Evolutionary conservation across 1,139 yeast species (phyloP), one percentile per base, ranked within the genome.

Genomic region (Saccharomycopsis phalli): DNA sequence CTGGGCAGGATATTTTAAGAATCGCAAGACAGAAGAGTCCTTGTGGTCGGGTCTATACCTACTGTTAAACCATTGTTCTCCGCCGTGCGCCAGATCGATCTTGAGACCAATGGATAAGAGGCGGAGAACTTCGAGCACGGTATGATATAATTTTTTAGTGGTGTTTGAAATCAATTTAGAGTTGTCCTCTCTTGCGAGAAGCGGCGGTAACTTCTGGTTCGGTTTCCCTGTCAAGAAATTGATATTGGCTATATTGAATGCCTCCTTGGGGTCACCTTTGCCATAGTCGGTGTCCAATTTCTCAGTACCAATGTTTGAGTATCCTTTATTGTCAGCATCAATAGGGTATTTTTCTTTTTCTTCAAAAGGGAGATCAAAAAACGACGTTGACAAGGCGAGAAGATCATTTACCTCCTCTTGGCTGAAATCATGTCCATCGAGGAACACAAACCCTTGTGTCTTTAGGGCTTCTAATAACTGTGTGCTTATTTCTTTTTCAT

Each of bases 391-490:
- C 34, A 76, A 49, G 8, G 53, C 57, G 51, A 81, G 81, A 32
- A 76, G 58, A 2, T 55, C 55, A 40, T 73, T 71, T 5, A 81
- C 80, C 47, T 79, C 87, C 4, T 60, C 57, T 44, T 69, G 69
- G 0, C 74, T 59, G 53, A 81, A 76, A 5, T 71, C 78, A 48
- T 81, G 84, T 6, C 91, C 88, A 51, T 80, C 83, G 4, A 81
- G 64, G 51, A 80, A 78, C 34, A 81, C 62, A 51, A 82, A 81
- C 0, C 94, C 93, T 47, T 79, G 80, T 1, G 73, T 60, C 13
- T 74, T 63, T 5, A 86, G 84, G 1, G 91, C 91, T 3, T 71
- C 61, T 8, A 79, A 64, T 14, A 82, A 64, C 38, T 67, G 61
- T 5, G 63, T 64, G 1, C 76, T 80, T 1, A 81, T 69, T 10